phyloP scores from a whole-genome alignment of 768 basidiomycete species.

The Crassisporium funariophilum region DNA sequence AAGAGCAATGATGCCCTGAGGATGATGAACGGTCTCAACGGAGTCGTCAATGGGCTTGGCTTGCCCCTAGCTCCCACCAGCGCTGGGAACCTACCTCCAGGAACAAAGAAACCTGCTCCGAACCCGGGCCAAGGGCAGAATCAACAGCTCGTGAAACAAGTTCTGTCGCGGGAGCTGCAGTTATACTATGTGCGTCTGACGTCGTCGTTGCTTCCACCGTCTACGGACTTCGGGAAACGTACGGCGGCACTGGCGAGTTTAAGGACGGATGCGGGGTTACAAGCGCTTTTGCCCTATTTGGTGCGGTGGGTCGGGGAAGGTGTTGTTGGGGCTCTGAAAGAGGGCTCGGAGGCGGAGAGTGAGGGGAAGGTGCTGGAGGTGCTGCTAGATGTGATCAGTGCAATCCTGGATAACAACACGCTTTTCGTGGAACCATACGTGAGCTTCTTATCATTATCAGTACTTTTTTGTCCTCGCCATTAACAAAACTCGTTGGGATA shows the following conservation, averaged over 20 bases:
- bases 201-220: constrained; percentile 74
- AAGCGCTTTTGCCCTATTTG: constrained; percentile 89
- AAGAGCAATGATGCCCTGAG: constrained; percentile 29
- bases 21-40: constrained; percentile 24
- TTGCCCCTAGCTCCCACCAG: constrained; percentile 25
- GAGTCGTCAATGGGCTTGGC: constrained; percentile 23
- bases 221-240: constrained; percentile 69
- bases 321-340: constrained; percentile 65
- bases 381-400: constrained; percentile 80
- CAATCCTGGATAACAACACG: constrained; percentile 82
- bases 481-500: constrained; percentile 4
- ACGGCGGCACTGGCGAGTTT: constrained; percentile 90
- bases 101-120: constrained; percentile 34
- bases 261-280: constrained; percentile 86
- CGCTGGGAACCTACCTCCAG: constrained; percentile 26
- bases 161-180: constrained; percentile 91
- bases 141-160: constrained; percentile 85
- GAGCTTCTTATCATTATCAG: constrained; percentile 33
- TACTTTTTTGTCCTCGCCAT: background rate
- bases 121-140: constrained; percentile 47
- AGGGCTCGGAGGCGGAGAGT: constrained; percentile 56
- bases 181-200: constrained; percentile 94
- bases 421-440: constrained; percentile 97
- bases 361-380: constrained; percentile 79
- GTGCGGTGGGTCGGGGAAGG: constrained; percentile 95